Conservation (phyloP, 148 eudicot genomes). For the Rhododendron molle region DNA sequence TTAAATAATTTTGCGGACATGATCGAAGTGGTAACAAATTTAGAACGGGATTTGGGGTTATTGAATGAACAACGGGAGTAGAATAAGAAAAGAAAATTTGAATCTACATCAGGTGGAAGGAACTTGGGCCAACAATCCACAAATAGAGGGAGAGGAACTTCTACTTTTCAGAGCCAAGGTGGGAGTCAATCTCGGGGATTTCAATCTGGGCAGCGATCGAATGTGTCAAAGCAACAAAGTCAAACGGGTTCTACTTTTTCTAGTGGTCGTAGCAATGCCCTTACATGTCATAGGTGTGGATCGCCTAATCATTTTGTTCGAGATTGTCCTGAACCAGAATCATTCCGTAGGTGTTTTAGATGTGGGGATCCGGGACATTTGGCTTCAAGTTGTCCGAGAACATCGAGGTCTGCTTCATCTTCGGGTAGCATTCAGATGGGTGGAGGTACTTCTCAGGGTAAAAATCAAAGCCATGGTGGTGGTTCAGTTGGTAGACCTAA, state of each 20-base stretch:
- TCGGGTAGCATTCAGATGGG: too few relatives aligned
- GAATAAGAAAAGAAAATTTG: too few relatives aligned
- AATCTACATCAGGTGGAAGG: too few relatives aligned
- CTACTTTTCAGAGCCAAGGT: background rate
- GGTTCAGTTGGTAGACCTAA: background rate
- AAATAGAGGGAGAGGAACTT: background rate
- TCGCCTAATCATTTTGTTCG: background rate
- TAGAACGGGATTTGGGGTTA: too few relatives aligned
- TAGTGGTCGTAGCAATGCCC: background rate
- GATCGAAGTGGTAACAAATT: too few relatives aligned
- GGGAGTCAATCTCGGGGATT: background rate
- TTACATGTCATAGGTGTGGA: background rate
- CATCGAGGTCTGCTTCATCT: too few relatives aligned
- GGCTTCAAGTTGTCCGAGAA: background rate
- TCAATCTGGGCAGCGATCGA: background rate
- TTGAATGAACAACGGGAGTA: too few relatives aligned
- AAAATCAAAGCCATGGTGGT: too few relatives aligned
- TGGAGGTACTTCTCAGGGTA: too few relatives aligned
- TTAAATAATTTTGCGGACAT: too few relatives aligned
- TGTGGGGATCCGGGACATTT: background rate
- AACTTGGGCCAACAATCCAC: background rate
- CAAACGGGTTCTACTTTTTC: background rate
- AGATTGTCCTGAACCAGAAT: background rate
- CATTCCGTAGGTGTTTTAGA: background rate
- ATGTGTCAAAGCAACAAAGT: background rate